A percentile compares a stretch with the other conserved stretches of the same genome.
phyloP scores from a whole-genome alignment of 148 eudicot species.

The Vaccinium corymbosum region DNA sequence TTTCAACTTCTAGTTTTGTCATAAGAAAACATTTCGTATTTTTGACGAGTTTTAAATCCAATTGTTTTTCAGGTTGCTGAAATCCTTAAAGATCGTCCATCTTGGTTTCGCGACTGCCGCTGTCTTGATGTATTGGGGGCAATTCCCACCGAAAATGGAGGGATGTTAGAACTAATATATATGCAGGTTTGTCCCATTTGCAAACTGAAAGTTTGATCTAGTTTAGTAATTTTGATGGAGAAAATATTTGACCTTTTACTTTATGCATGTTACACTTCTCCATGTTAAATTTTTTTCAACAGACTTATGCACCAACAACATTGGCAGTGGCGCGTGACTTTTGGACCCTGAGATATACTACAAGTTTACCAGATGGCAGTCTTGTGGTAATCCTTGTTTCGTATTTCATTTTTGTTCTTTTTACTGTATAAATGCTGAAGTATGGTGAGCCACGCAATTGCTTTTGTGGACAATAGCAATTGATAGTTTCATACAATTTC shows the following conservation, averaged over 20 bases:
- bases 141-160: slow-evolving; percentile 56
- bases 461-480: neutral
- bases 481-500: neutral
- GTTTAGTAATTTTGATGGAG: neutral
- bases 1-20: neutral
- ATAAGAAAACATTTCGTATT: neutral
- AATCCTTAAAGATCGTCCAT: slow-evolving; percentile 65
- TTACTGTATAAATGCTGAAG: neutral
- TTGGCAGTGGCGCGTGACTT: slow-evolving; percentile 63
- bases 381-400: slow-evolving; percentile 40
- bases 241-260: neutral
- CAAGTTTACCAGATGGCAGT: slow-evolving; percentile 62
- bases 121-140: slow-evolving; percentile 47
- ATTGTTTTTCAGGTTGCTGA: slow-evolving; percentile 42
- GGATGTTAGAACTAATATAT: slow-evolving; percentile 59
- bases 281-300: slow-evolving; percentile 1
- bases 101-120: slow-evolving; percentile 67
- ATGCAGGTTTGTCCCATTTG: slow-evolving; percentile 45
- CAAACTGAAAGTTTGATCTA: neutral
- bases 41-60: neutral
- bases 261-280: neutral
- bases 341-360: slow-evolving; percentile 62
- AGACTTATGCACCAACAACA: slow-evolving; percentile 65
- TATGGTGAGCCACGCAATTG: neutral
- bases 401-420: neutral